Conservation (phyloP, 2,329 filamentous ascomycete genomes). For the Paecilomyces formosus region DNA sequence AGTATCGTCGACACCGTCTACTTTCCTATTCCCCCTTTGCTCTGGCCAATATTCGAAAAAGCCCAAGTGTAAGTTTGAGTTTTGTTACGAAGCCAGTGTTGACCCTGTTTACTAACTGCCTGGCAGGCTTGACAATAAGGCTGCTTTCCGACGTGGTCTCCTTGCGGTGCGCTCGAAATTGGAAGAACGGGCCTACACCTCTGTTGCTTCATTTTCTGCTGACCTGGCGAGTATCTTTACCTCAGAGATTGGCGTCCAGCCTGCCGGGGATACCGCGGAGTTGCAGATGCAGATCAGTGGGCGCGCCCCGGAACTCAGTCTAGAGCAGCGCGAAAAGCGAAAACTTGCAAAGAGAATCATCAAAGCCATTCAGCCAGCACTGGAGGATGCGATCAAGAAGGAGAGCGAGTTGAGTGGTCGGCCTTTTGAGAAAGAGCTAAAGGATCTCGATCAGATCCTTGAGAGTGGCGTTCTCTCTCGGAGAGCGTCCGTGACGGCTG, state of each 20-base stretch:
- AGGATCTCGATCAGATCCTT: conserved; percentile 66
- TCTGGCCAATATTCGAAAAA: conserved; percentile 72
- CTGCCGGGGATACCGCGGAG: conserved; percentile 38
- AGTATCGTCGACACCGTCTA: conserved; percentile 83
- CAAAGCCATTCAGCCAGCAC: conserved; percentile 67
- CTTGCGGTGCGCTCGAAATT: conserved; percentile 46
- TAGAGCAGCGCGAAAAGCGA: conserved; percentile 72
- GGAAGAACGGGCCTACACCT: conserved; percentile 51
- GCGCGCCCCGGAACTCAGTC: conserved; percentile 35
- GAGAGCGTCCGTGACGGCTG: conserved; percentile 42
- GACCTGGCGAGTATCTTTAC: conserved; percentile 52
- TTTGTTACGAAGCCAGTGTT: background rate
- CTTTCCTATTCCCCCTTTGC: conserved; percentile 73
- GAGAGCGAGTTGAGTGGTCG: conserved; percentile 74
- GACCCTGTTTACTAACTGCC: conserved; percentile 11
- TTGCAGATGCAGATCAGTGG: conserved; percentile 45
- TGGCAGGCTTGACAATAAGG: conserved; percentile 43
- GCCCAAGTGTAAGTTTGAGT: conserved; percentile 63
- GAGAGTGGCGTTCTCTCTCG: conserved; percentile 55
- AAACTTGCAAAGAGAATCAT: conserved; percentile 85
- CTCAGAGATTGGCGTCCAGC: conserved; percentile 44
- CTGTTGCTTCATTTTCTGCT: conserved; percentile 53
- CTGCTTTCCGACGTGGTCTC: conserved; percentile 49
- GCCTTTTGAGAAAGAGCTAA: conserved; percentile 60
- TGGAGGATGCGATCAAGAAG: conserved; percentile 68